Conservation (phyloP, 2,329 filamentous ascomycete species). For the Raffaelea ambrosiae region DNA sequence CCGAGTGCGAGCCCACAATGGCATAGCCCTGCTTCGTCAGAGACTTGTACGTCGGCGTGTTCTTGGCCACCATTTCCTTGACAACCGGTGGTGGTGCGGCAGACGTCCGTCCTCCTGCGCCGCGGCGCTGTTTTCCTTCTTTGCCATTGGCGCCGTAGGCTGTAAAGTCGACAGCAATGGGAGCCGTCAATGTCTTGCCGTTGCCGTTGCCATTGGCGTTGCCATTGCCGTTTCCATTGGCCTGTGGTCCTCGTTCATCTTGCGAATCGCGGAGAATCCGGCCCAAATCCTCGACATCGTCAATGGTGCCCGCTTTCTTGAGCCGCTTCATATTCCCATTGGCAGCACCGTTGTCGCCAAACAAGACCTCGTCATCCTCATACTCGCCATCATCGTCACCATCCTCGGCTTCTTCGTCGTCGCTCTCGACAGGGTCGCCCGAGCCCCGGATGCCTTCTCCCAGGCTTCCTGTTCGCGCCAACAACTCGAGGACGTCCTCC, state of each 20-base stretch:
- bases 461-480: constrained; percentile 49
- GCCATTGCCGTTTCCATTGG: constrained; percentile 6
- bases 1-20: constrained; percentile 90
- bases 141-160: constrained; percentile 47
- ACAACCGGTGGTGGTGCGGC: constrained; percentile 30
- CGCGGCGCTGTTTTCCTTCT: constrained; percentile 14
- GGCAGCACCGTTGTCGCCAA: constrained; percentile 37
- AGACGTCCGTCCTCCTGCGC: constrained; percentile 23
- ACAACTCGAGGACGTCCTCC: constrained; percentile 57
- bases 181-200: constrained; percentile 23
- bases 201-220: neutral
- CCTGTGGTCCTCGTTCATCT: constrained; percentile 21
- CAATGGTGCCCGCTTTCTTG: constrained; percentile 44
- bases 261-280: constrained; percentile 47
- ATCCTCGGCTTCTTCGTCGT: constrained; percentile 60
- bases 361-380: constrained; percentile 49
- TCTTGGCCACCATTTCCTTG: constrained; percentile 92
- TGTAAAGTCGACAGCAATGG: constrained; percentile 80
- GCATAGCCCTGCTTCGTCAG: constrained; percentile 95
- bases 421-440: constrained; percentile 77
- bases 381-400: constrained; percentile 64
- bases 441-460: constrained; percentile 66
- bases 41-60: constrained; percentile 78
- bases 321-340: constrained; percentile 26
- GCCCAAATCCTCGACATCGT: constrained; percentile 80